A percentile compares a stretch with the other conserved stretches of the same genome.
Conservation (phyloP, 768 basidiomycete species). For the Ramaria rubella region DNA sequence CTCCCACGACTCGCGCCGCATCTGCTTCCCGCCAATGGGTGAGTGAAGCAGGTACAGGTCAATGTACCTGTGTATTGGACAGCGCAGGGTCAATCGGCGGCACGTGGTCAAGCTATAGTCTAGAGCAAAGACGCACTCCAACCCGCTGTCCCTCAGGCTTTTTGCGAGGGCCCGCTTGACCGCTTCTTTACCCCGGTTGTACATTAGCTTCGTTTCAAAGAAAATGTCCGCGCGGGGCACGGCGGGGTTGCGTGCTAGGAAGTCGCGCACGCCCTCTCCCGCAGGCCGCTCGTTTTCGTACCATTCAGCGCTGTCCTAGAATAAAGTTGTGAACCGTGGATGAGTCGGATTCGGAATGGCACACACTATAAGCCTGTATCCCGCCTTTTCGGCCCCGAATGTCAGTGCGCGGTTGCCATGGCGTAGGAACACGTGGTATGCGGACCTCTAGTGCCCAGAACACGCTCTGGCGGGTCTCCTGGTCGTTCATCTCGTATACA, state of each 20-base stretch:
- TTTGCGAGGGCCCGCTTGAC: slow-evolving; percentile 43
- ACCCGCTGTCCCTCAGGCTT: slow-evolving; percentile 45
- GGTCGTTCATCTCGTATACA: slow-evolving; percentile 59
- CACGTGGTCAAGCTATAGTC: no score
- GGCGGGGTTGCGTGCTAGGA: slow-evolving; percentile 30
- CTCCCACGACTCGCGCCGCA: slow-evolving; percentile 56
- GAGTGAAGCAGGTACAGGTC: slow-evolving; percentile 70
- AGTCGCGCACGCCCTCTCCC: slow-evolving; percentile 54
- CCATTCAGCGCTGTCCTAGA: slow-evolving; percentile 44
- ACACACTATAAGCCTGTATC: slow-evolving; percentile 58
- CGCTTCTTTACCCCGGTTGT: slow-evolving; percentile 46
- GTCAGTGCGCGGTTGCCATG: slow-evolving; percentile 4
- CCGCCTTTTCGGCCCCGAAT: slow-evolving; percentile 33
- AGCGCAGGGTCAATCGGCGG: no score
- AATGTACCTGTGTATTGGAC: slow-evolving; percentile 34
- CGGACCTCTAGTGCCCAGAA: slow-evolving; percentile 55
- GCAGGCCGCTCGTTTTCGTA: slow-evolving; percentile 64
- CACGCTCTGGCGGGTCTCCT: slow-evolving; percentile 49
- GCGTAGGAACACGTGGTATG: slow-evolving; percentile 8
- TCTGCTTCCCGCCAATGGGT: slow-evolving; percentile 53
- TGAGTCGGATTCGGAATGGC: neutral
- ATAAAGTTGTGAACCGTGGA: neutral
- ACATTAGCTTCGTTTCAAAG: slow-evolving; percentile 64
- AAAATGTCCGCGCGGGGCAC: slow-evolving; percentile 55
- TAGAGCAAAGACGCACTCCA: slow-evolving; percentile 32